Percentiles rank a stretch among this genome's conserved stretches.
Evolutionary conservation across 2,329 filamentous ascomycete species (phyloP).

Genomic region (Ascomycota sp.): DNA sequence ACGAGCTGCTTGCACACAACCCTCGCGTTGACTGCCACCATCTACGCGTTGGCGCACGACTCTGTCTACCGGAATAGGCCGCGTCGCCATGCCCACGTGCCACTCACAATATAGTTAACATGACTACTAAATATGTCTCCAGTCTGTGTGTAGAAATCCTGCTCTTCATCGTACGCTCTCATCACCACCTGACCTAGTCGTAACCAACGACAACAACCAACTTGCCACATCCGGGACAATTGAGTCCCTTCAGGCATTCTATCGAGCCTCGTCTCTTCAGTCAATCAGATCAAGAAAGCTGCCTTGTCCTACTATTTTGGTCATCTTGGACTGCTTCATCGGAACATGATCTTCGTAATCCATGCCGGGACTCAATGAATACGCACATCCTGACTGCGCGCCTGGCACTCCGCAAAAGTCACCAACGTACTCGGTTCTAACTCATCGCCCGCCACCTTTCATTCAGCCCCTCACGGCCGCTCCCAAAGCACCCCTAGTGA

Average conservation of each 20-base stretch:
- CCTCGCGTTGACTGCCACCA: conserved; percentile 22
- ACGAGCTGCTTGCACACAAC: conserved; percentile 23
- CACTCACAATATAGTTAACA: too few relatives aligned
- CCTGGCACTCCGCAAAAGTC: not conserved
- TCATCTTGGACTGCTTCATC: not conserved
- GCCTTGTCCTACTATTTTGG: not conserved
- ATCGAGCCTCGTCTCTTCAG: too few relatives aligned
- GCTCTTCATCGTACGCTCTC: too few relatives aligned
- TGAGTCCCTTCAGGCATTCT: not conserved
- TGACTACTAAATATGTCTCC: too few relatives aligned
- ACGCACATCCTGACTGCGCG: not conserved
- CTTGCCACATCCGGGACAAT: too few relatives aligned
- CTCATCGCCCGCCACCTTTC: not conserved
- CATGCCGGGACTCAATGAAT: not conserved
- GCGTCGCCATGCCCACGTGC: too few relatives aligned
- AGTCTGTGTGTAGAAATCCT: too few relatives aligned
- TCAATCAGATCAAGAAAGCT: too few relatives aligned
- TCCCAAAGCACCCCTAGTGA: conserved; percentile 60
- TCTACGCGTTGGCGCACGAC: conserved; percentile 17
- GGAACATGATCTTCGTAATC: not conserved
- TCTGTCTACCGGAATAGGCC: conserved; percentile 20
- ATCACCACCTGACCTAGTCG: too few relatives aligned
- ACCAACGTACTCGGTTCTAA: not conserved
- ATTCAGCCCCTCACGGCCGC: conserved; percentile 37
- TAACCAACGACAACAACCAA: not conserved